Evolutionary conservation across 345 rosid species (phyloP).

Genomic region (Rhizophora mangle): DNA sequence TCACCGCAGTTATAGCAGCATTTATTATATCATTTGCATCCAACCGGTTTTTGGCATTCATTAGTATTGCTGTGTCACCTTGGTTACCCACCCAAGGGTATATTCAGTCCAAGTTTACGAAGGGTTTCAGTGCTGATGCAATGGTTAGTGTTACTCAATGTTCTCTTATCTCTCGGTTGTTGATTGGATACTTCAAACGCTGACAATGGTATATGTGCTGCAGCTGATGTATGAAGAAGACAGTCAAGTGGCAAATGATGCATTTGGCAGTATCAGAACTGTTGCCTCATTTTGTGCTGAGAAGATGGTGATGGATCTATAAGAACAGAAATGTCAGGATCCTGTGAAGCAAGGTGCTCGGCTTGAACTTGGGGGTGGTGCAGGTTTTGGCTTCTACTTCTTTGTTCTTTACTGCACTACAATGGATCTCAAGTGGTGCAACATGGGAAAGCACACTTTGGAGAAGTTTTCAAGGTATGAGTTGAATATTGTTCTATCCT

Average conservation of each 20-base stretch:
- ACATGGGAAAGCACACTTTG: slow-evolving; percentile 56
- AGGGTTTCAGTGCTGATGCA: slow-evolving; percentile 58
- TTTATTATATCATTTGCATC: slow-evolving; percentile 50
- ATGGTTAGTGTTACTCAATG: slow-evolving; percentile 20
- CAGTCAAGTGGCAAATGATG: slow-evolving; percentile 68
- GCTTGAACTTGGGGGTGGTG: slow-evolving; percentile 51
- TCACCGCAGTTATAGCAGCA: slow-evolving; percentile 42
- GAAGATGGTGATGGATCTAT: slow-evolving; percentile 52
- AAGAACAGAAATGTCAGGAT: slow-evolving; percentile 46
- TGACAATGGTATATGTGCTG: neutral
- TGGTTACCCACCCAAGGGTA: slow-evolving; percentile 42
- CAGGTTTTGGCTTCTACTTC: slow-evolving; percentile 54
- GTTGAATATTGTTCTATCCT: neutral
- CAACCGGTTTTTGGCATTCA: slow-evolving; percentile 52
- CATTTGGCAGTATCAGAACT: slow-evolving; percentile 60
- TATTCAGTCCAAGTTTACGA: slow-evolving; percentile 38
- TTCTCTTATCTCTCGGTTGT: neutral
- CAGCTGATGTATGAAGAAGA: slow-evolving; percentile 70
- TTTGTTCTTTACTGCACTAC: slow-evolving; percentile 43
- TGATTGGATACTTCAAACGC: neutral
- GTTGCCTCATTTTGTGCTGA: slow-evolving; percentile 74
- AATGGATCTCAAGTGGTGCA: slow-evolving; percentile 50
- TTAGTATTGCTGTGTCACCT: slow-evolving; percentile 44
- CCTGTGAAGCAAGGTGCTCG: slow-evolving; percentile 48
- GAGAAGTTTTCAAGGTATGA: slow-evolving; percentile 68